Conservation (phyloP, 805 yeast species). For the Blastobotrys robertii region DNA sequence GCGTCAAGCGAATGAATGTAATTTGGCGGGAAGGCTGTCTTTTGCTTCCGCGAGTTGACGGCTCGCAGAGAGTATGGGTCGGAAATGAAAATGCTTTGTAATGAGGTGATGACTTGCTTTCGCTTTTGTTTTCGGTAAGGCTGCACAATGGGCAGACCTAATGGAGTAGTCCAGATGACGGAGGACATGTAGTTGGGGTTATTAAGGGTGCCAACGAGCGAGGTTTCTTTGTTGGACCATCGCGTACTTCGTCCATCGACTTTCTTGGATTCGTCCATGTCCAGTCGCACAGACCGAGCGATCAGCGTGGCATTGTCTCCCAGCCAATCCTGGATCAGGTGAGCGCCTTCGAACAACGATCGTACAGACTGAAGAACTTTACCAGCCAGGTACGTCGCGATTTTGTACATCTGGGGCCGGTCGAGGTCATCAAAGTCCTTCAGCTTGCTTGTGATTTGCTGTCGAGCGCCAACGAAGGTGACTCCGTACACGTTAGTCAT, state of each 20-base stretch:
- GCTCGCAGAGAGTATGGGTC: constrained; percentile 82
- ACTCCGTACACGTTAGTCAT: constrained; percentile 99
- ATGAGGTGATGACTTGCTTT: constrained; percentile 63
- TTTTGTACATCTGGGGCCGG: constrained; percentile 35
- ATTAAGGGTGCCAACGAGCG: constrained; percentile 17
- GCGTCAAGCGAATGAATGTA: constrained; percentile 94
- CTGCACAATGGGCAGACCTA: constrained; percentile 93
- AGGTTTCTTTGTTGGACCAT: constrained; percentile 27
- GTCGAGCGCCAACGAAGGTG: constrained; percentile 85
- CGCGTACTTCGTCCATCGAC: constrained; percentile 9
- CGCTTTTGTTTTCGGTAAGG: constrained; percentile 72
- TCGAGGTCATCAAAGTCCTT: constrained; percentile 47
- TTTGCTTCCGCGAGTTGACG: constrained; percentile 83
- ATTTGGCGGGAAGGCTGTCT: constrained; percentile 91
- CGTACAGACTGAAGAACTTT: constrained; percentile 78
- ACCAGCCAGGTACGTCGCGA: constrained; percentile 57
- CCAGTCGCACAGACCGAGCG: constrained; percentile 65
- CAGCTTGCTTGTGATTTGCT: constrained; percentile 75
- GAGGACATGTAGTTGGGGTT: constrained; percentile 66
- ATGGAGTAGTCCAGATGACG: constrained; percentile 96
- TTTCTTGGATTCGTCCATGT: constrained; percentile 27
- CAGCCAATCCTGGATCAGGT: constrained; percentile 92
- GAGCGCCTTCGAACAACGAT: constrained; percentile 84
- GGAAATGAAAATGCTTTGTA: constrained; percentile 76
- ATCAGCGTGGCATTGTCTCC: constrained; percentile 77